These are phyloP conservation scores for Claviceps monticola DNA, from an alignment of 2,329 filamentous ascomycete species.

Conservation along the genomic window DNA sequence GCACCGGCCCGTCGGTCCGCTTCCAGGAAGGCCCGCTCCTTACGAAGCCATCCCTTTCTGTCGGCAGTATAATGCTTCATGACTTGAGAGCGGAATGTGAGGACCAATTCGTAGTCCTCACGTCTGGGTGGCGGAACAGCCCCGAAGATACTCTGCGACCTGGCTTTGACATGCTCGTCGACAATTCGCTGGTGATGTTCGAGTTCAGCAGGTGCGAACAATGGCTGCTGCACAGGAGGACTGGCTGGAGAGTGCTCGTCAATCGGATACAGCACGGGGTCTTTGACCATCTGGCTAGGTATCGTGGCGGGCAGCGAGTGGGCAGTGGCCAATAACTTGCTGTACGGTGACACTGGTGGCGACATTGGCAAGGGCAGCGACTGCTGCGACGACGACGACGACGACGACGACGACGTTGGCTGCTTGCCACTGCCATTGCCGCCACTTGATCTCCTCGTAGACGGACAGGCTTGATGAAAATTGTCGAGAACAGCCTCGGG, in stretches of 20 bases:
- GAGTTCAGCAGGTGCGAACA: constrained; percentile 32
- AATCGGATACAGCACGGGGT: constrained; percentile 44
- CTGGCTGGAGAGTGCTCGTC: constrained; percentile 27
- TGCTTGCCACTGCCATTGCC: constrained; percentile 12
- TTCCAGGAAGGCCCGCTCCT: constrained; percentile 35
- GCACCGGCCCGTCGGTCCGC: constrained; percentile 32
- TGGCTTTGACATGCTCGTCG: constrained; percentile 33
- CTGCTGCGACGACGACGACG: constrained; percentile 20
- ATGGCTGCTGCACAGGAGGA: constrained; percentile 30
- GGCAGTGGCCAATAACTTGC: constrained; percentile 23
- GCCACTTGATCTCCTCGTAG: constrained; percentile 1
- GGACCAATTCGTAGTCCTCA: constrained; percentile 39
- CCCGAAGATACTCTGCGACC: constrained; percentile 28
- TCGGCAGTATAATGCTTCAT: constrained; percentile 31
- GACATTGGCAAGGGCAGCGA: constrained; percentile 34
- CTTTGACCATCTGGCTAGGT: constrained; percentile 23
- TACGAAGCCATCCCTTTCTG: constrained; percentile 32
- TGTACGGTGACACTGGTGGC: constrained; percentile 41
- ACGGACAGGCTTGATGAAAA: constrained; percentile 25
- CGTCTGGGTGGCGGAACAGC: constrained; percentile 31
- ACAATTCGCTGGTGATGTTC: constrained; percentile 33
- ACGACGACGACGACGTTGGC: constrained; percentile 13
- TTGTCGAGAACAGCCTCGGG: constrained; percentile 42
- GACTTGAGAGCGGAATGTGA: constrained; percentile 39
- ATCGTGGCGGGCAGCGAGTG: constrained; percentile 17